These are phyloP conservation scores for Rhexocercosporidium sp. DNA, from an alignment of 2,329 filamentous ascomycete genomes.

Conservation along the genomic window DNA sequence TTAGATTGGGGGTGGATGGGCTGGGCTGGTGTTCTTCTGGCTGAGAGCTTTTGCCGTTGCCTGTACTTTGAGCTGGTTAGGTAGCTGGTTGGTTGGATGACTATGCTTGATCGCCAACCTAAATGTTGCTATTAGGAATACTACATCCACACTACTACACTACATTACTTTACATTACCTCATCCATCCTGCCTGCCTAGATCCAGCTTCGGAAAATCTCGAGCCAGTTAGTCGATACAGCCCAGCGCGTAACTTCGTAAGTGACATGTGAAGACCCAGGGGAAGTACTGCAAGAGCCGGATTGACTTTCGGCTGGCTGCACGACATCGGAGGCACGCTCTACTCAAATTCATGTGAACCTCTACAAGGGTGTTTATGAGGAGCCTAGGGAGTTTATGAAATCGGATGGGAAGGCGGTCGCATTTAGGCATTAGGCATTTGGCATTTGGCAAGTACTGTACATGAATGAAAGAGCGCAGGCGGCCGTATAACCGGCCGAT, in stretches of 20 bases:
- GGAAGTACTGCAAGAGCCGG: neutral
- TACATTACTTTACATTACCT: neutral
- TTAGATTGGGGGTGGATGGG: constrained; percentile 2
- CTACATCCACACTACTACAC: constrained; percentile 6
- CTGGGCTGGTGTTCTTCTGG: neutral
- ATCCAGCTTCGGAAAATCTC: neutral
- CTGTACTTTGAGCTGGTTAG: constrained; percentile 7
- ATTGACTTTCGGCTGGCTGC: neutral
- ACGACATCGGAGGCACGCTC: too few relatives aligned
- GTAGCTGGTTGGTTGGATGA: neutral
- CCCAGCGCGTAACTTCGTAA: neutral
- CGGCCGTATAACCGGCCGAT: neutral
- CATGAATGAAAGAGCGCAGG: neutral
- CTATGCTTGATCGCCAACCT: neutral
- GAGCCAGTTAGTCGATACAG: neutral
- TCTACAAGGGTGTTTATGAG: too few relatives aligned
- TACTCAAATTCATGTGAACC: too few relatives aligned
- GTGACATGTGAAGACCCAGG: neutral
- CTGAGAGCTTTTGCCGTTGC: neutral
- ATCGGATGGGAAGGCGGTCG: too few relatives aligned
- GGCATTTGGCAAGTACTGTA: neutral
- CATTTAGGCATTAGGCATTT: neutral
- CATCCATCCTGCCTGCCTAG: neutral
- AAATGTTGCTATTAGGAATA: constrained; percentile 14
- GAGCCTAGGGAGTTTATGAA: too few relatives aligned